Conservation (phyloP, 1,284 basidiomycete species). For the Microbotryomycetes sp. region DNA sequence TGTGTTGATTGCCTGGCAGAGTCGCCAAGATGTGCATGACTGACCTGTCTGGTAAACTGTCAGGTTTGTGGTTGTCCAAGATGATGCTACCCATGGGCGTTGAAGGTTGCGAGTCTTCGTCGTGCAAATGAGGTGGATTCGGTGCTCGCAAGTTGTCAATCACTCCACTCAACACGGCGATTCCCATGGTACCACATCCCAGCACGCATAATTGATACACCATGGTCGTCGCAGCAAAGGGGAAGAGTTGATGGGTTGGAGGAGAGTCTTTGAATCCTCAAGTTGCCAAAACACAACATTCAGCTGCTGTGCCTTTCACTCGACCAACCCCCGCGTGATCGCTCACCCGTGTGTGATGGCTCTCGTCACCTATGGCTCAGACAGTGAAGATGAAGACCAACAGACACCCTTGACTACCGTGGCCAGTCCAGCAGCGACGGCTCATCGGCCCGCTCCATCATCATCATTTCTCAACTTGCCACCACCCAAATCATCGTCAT, state of each 20-base stretch:
- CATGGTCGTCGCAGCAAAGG: constrained; percentile 15
- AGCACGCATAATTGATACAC: constrained; percentile 34
- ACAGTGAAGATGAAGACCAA: neutral
- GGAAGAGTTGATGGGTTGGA: neutral
- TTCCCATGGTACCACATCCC: constrained; percentile 99
- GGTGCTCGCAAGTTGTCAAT: constrained; percentile 61
- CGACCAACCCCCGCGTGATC: constrained; percentile 6
- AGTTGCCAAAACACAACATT: too few species aligned
- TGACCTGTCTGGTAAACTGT: constrained; percentile 12
- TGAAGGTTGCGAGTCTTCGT: constrained; percentile 42
- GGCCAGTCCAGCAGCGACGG: neutral
- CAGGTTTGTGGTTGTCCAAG: constrained; percentile 10
- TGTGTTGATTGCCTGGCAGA: too few species aligned
- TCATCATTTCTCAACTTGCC: neutral
- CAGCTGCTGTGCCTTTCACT: too few species aligned
- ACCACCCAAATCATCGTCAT: neutral
- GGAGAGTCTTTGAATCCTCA: neutral
- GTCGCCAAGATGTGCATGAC: too few species aligned
- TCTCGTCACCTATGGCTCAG: constrained; percentile 27
- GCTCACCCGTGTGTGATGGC: constrained; percentile 1
- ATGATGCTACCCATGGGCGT: constrained; percentile 34
- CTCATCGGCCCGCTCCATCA: neutral
- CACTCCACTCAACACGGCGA: constrained; percentile 89
- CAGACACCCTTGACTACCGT: neutral
- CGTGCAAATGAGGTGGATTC: constrained; percentile 24